phyloP scores from a whole-genome alignment of 108 stramenopile genomes.

The Skeletonema potamos region DNA sequence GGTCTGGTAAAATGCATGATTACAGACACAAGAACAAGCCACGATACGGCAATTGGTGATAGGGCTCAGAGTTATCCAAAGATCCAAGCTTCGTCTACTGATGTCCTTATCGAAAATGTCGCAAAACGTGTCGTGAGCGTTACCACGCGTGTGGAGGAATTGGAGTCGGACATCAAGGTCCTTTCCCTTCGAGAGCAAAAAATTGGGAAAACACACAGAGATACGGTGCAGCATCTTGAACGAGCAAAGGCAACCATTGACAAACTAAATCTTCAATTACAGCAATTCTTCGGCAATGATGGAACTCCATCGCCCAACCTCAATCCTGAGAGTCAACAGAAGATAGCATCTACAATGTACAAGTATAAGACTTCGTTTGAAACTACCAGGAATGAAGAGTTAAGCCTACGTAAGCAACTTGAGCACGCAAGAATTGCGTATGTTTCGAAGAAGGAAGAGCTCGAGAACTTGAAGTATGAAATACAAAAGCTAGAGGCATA shows the following conservation, averaged over 20 bases:
- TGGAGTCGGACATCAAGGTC: neutral
- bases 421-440: slow-evolving; percentile 10
- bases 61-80: slow-evolving; percentile 25
- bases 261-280: slow-evolving; percentile 13
- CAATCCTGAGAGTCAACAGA: slow-evolving; percentile 11
- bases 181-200: neutral
- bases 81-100: slow-evolving; percentile 1
- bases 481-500: neutral
- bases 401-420: slow-evolving; percentile 5
- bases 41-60: slow-evolving; percentile 56
- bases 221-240: slow-evolving; percentile 6
- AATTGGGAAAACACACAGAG: neutral
- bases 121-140: neutral
- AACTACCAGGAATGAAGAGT: slow-evolving; percentile 9
- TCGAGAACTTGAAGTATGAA: neutral
- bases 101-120: neutral
- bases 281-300: slow-evolving; percentile 21
- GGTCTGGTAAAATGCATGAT: slow-evolving; percentile 71
- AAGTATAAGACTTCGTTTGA: slow-evolving; percentile 26
- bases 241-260: slow-evolving; percentile 9
- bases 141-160: neutral
- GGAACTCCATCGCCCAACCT: slow-evolving; percentile 16
- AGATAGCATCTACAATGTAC: slow-evolving; percentile 21
- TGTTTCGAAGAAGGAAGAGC: neutral
- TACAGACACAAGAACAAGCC: slow-evolving; percentile 66